A percentile compares a stretch with the other conserved stretches of the same genome.
Conservation (phyloP, 2,329 filamentous ascomycete genomes). For the Bipolaris gigantea region DNA sequence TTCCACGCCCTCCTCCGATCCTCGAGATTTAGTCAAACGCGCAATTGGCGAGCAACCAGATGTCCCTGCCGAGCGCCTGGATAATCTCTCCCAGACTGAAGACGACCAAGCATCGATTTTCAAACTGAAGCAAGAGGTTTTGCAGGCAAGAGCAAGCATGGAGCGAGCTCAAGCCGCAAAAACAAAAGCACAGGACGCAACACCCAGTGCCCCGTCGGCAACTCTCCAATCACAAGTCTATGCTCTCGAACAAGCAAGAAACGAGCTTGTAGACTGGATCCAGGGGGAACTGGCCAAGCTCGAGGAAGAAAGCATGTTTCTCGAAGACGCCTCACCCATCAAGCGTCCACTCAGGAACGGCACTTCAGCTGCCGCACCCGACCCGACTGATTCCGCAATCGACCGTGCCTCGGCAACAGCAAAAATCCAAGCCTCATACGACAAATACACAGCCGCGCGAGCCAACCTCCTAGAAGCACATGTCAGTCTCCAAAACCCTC, state of each 20-base stretch:
- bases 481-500: conserved; percentile 21
- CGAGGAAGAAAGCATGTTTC: conserved; percentile 41
- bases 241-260: conserved; percentile 50
- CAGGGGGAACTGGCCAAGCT: conserved; percentile 53
- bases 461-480: conserved; percentile 25
- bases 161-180: conserved; percentile 34
- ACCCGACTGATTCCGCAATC: not conserved
- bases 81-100: conserved; percentile 23
- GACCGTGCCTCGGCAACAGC: conserved; percentile 28
- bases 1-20: conserved; percentile 29
- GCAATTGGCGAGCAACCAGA: conserved; percentile 42
- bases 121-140: conserved; percentile 45
- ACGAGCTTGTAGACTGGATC: conserved; percentile 56
- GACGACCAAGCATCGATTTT: conserved; percentile 35
- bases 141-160: conserved; percentile 40
- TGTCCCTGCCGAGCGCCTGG: conserved; percentile 39
- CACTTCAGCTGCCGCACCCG: not conserved
- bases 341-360: conserved; percentile 23
- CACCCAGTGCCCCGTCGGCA: not conserved
- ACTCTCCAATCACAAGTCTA: conserved; percentile 36
- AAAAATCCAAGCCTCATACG: conserved; percentile 34
- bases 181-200: conserved; percentile 16
- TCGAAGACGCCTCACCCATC: conserved; percentile 40
- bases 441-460: conserved; percentile 35
- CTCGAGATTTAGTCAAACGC: conserved; percentile 31